Evolutionary conservation across 2,329 filamentous ascomycete species (phyloP).

Genomic region (Apiospora phragmitis): DNA sequence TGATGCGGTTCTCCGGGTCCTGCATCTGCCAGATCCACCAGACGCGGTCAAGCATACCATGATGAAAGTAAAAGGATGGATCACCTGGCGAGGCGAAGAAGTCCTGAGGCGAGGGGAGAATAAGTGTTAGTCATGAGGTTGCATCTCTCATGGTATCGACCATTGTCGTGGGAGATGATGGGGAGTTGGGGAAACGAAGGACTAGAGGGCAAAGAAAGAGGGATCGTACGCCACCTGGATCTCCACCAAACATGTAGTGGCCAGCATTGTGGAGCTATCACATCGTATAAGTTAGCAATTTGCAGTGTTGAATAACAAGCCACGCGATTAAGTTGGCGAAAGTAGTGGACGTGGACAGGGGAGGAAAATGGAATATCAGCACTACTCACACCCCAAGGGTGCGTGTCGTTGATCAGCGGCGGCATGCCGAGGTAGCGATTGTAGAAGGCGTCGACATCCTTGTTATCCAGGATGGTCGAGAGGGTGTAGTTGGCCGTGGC

Average conservation of each 20-base stretch:
- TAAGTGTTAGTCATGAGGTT: background rate
- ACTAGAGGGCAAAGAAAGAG: no score
- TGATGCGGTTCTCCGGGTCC: conserved; percentile 16
- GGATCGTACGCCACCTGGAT: conserved; percentile 33
- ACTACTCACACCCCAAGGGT: conserved; percentile 38
- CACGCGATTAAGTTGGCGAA: background rate
- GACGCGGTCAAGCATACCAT: conserved; percentile 37
- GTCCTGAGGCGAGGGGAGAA: conserved; percentile 13
- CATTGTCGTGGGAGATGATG: no score
- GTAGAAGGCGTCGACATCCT: conserved; percentile 41
- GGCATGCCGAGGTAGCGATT: conserved; percentile 39
- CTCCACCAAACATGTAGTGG: conserved; percentile 38
- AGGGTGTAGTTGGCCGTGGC: conserved; percentile 35
- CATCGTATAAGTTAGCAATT: background rate
- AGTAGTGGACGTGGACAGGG: no score
- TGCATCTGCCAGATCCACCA: conserved; percentile 46
- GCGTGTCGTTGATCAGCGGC: conserved; percentile 33
- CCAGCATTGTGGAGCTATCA: conserved; percentile 34
- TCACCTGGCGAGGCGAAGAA: conserved; percentile 38
- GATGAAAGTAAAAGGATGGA: conserved; percentile 42
- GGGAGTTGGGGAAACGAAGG: background rate
- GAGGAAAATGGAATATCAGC: no score
- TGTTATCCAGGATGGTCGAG: conserved; percentile 36
- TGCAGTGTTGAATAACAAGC: background rate
- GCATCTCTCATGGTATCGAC: no score